Conservation (phyloP, 441 rosid genomes). For the Populus hybrid region DNA sequence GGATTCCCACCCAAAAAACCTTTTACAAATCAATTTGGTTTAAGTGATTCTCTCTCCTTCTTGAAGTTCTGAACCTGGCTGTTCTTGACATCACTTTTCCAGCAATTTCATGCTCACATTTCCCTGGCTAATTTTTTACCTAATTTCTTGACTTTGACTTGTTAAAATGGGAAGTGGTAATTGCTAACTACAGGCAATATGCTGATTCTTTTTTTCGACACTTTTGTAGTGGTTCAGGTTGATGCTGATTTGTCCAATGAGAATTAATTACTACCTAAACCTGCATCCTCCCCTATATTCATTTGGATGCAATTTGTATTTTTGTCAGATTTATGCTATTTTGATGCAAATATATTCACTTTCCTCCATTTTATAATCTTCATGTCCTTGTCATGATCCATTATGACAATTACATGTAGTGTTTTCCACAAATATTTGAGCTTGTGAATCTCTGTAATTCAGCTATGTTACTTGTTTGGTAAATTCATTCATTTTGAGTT, state of each 20-base stretch:
- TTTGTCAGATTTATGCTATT: neutral
- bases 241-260: neutral
- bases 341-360: neutral
- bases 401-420: neutral
- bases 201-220: too few relatives aligned
- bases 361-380: neutral
- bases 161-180: neutral
- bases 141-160: neutral
- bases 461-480: neutral
- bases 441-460: neutral
- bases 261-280: neutral
- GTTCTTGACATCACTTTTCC: neutral
- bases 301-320: neutral
- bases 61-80: neutral
- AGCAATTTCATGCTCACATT: too few relatives aligned
- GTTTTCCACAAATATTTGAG: neutral
- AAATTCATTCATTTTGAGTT: neutral
- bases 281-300: neutral
- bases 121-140: too few relatives aligned
- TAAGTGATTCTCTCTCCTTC: too few relatives aligned
- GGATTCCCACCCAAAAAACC: too few relatives aligned
- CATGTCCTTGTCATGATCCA: neutral
- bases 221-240: neutral
- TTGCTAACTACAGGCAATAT: neutral
- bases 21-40: too few relatives aligned